These are phyloP conservation scores for Ulmus americana DNA, from an alignment of 331 rosid species.

Conservation along the genomic window DNA sequence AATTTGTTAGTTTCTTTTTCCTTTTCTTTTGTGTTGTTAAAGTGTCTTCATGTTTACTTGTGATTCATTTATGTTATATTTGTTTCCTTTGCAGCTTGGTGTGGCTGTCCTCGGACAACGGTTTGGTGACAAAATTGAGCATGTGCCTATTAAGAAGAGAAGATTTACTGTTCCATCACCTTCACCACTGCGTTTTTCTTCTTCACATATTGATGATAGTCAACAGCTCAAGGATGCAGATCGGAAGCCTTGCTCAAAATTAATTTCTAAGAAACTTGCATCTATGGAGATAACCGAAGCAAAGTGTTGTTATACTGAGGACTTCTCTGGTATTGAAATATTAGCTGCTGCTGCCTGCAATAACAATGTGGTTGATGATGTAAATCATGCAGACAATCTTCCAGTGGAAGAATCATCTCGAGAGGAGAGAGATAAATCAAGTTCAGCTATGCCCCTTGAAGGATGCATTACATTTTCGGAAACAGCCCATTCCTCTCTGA, in stretches of 20 bases:
- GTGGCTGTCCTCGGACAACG: conserved; percentile 38
- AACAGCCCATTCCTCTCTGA: conserved; percentile 1
- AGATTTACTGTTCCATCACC: conserved; percentile 30
- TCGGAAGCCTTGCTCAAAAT: conserved; percentile 8
- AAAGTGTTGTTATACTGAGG: conserved; percentile 13
- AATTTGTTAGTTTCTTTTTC: not conserved
- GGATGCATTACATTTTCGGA: conserved; percentile 11
- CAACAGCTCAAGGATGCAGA: conserved; percentile 6
- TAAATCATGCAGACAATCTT: conserved; percentile 2
- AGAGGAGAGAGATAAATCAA: conserved; percentile 8
- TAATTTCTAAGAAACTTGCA: conserved; percentile 15
- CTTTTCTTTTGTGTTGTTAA: not conserved
- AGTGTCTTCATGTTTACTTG: no score
- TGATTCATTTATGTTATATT: conserved; percentile 2
- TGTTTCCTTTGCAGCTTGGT: conserved; percentile 23
- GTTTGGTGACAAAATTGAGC: conserved; percentile 34
- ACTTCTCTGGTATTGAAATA: conserved; percentile 38
- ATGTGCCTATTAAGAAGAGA: conserved; percentile 37
- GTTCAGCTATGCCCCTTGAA: conserved; percentile 1
- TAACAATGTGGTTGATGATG: conserved; percentile 24
- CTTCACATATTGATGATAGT: conserved; percentile 8
- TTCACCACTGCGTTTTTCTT: conserved; percentile 19
- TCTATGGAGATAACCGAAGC: not conserved
- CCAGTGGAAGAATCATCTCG: conserved; percentile 9
- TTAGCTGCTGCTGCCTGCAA: conserved; percentile 35